Base-by-base conservation (phyloP, 163 green algal species). In the Scenedesmus sp. region DNA sequence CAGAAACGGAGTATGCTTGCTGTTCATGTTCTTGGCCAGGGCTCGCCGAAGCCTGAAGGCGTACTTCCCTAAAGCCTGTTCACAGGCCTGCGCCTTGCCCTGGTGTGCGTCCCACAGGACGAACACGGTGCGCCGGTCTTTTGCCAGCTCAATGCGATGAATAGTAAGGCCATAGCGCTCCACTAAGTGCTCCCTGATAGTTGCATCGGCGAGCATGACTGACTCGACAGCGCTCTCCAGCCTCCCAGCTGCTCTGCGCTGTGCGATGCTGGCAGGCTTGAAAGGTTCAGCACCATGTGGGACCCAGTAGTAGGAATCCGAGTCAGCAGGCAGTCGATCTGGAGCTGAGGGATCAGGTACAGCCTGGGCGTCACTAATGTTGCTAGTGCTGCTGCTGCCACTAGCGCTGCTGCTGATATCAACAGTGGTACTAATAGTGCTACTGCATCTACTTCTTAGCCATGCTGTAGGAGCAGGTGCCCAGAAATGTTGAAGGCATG, bases 51-150 rank as follows among this genome's bases (percentile, higher is more conserved):
- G 68, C 65, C 82, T 81, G 68, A 89, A 92, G 33, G 88, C 88
- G 85, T 83, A n/a, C 18, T 73, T 86, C 49, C 85, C 24, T 10
- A 92, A 37, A 20, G 88, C 82, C n/a, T 40, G 35, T 24, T 85
- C 33, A 68, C 80, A 88, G 0, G 83, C 70, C 46, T 53, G 6
- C 9, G 61, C 81, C 33, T 82, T 56, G 59, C 81, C 88, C 9
- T 33, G 42, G 10, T 83, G 35, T 33, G 88, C 88, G 53, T 88
- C 88, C 88, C 88, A 92, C 5, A 92, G 70, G 18, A 92, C 68
- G 68, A 86, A 72, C n/a, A 85, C 49, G 12, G 43, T 85, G 33
- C 88, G 46, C 20, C 88, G 51, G 43, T 92, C 88, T n/a, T 56
- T 56, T 26, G 78, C 40, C 0, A 92, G n/a, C 13, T 70, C 33